Percentiles rank a stretch among this genome's conserved stretches.
Evolutionary conservation across 2,329 filamentous ascomycete species (phyloP).

Genomic region (Phialemonium atrogriseum): DNA sequence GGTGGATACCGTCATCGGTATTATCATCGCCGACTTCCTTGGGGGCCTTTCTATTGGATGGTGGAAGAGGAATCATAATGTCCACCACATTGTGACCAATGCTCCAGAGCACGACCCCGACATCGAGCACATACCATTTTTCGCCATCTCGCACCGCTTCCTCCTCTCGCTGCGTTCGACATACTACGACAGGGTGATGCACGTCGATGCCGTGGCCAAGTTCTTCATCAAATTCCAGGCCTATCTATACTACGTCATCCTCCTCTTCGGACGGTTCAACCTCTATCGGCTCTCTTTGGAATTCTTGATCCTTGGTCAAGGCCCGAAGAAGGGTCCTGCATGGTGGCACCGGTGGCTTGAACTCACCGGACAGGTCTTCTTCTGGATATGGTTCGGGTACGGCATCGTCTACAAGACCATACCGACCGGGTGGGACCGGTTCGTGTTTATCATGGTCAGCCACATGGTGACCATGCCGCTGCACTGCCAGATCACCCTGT

Average conservation of each 20-base stretch:
- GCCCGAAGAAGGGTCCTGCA: slow-evolving; percentile 65
- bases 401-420: slow-evolving; percentile 66
- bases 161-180: slow-evolving; percentile 65
- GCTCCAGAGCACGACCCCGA: slow-evolving; percentile 93
- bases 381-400: slow-evolving; percentile 85
- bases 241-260: slow-evolving; percentile 75
- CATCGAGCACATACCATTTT: slow-evolving; percentile 84
- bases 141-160: slow-evolving; percentile 78
- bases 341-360: slow-evolving; percentile 84
- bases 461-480: slow-evolving; percentile 75
- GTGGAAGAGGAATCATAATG: slow-evolving; percentile 97
- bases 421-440: slow-evolving; percentile 58
- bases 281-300: slow-evolving; percentile 76
- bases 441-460: slow-evolving; percentile 70
- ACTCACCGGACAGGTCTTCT: slow-evolving; percentile 65
- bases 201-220: slow-evolving; percentile 67
- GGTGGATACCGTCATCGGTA: slow-evolving; percentile 75
- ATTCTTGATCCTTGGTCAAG: slow-evolving; percentile 61
- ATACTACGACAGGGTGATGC: slow-evolving; percentile 76
- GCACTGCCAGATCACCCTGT: slow-evolving; percentile 84
- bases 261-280: slow-evolving; percentile 79
- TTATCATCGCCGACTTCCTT: slow-evolving; percentile 80
- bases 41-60: slow-evolving; percentile 87
- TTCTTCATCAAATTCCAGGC: slow-evolving; percentile 65
- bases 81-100: slow-evolving; percentile 95